Evolutionary conservation across 441 rosid genomes (phyloP).

Genomic region (Adansonia rubrostipa): DNA sequence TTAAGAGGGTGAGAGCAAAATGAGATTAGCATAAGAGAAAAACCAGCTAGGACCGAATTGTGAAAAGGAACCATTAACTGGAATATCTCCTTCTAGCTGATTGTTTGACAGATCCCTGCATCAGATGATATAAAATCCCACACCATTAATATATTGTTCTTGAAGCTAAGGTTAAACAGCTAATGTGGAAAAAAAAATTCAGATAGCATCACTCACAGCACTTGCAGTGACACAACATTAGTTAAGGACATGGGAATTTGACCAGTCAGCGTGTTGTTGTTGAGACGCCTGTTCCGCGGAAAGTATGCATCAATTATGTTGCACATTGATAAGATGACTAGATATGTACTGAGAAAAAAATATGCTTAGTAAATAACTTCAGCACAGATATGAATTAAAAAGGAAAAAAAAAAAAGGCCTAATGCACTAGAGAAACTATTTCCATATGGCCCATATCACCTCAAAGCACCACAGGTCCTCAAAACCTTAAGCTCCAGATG

Average conservation of each 20-base stretch:
- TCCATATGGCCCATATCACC: not conserved
- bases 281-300: conserved; percentile 71
- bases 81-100: conserved; percentile 60
- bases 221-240: conserved; percentile 57
- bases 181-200: conserved; percentile 3
- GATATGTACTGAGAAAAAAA: not conserved
- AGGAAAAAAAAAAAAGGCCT: conserved; percentile 41
- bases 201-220: conserved; percentile 68
- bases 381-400: not conserved
- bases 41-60: conserved; percentile 80
- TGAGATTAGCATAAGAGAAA: conserved; percentile 22
- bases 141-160: conserved; percentile 17
- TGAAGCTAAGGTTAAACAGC: not conserved
- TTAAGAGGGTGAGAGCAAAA: not conserved
- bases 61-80: conserved; percentile 81
- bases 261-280: conserved; percentile 75
- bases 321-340: not conserved
- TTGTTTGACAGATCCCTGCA: conserved; percentile 88
- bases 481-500: not conserved
- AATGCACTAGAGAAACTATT: not conserved
- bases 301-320: conserved; percentile 26
- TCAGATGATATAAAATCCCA: conserved; percentile 27
- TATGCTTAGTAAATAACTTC: not conserved
- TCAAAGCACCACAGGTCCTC: conserved; percentile 10
- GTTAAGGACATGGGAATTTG: conserved; percentile 72